These are phyloP conservation scores for Ochetophila trinervis DNA, from an alignment of 306 rosid species.

Conservation along the genomic window DNA sequence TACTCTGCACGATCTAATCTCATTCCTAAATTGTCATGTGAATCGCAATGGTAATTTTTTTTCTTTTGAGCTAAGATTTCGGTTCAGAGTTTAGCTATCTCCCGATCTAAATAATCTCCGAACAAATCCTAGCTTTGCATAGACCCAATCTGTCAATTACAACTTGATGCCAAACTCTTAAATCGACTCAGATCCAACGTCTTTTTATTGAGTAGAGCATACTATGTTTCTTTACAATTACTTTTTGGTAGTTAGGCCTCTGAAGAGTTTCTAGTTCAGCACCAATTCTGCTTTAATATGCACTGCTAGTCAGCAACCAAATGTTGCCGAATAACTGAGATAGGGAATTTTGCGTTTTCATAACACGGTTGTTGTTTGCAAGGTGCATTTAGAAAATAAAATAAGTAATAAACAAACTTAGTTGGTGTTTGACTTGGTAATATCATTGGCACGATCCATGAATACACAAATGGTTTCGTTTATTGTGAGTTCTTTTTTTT, in stretches of 20 bases:
- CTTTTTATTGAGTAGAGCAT: background rate
- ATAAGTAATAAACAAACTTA: too few relatives aligned
- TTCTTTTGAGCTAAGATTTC: background rate
- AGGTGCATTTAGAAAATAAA: too few relatives aligned
- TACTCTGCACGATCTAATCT: slow-evolving; percentile 9
- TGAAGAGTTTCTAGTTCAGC: background rate
- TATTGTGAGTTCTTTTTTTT: too few relatives aligned
- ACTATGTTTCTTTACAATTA: too few relatives aligned
- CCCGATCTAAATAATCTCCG: background rate
- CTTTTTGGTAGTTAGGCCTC: background rate
- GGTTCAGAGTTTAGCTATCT: background rate
- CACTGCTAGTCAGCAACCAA: too few relatives aligned
- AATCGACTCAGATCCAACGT: slow-evolving; percentile 13
- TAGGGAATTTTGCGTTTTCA: too few relatives aligned
- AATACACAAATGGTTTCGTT: too few relatives aligned
- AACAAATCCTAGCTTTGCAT: background rate
- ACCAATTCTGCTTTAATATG: too few relatives aligned
- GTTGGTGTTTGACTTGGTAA: too few relatives aligned
- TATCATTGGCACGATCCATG: too few relatives aligned
- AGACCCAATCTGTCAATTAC: background rate
- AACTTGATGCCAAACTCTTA: background rate
- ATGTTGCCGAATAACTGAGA: too few relatives aligned
- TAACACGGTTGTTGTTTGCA: too few relatives aligned
- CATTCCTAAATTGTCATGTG: background rate
- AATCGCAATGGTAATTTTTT: background rate